A percentile compares a stretch with the other conserved stretches of the same genome.
Conservation (phyloP, 495 filamentous ascomycete species). For the Platismatia glauca region DNA sequence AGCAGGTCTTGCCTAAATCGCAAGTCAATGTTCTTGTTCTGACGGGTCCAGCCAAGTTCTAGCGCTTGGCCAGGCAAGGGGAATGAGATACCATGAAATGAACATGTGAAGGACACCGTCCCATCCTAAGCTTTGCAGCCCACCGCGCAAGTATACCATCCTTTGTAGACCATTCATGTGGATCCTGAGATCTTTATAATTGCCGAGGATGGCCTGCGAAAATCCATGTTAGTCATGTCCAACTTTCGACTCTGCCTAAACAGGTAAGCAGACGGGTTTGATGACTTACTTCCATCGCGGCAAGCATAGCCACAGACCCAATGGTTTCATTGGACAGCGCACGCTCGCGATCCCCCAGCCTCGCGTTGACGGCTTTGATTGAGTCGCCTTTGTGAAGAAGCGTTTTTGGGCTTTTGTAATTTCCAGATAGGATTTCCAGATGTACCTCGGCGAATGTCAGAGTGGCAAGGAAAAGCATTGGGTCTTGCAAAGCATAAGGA, state of each 20-base stretch:
- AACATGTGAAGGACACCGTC: conserved; percentile 10
- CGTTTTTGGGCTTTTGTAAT: background rate
- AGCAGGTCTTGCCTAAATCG: conserved; percentile 5
- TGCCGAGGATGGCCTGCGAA: conserved; percentile 2
- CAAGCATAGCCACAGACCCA: conserved; percentile 15
- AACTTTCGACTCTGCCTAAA: background rate
- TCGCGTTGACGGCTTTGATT: conserved; percentile 15
- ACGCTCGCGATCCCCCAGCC: background rate
- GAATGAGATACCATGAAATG: conserved; percentile 9
- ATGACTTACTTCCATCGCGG: conserved; percentile 12
- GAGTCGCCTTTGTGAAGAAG: conserved; percentile 9
- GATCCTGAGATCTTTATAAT: conserved; percentile 3
- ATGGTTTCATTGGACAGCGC: conserved; percentile 11
- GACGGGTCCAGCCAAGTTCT: background rate
- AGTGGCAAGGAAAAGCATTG: conserved; percentile 8
- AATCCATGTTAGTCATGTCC: background rate
- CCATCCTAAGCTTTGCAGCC: conserved; percentile 5
- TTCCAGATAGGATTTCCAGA: conserved; percentile 6
- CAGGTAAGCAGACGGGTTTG: background rate
- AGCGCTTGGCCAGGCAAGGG: background rate
- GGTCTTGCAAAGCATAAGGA: conserved; percentile 11
- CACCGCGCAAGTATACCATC: conserved; percentile 5
- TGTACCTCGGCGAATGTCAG: conserved; percentile 11
- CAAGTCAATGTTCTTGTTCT: too few relatives aligned
- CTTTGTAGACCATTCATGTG: conserved; percentile 12